Base-by-base conservation (phyloP, 176 grass and related monocot genomes). In the Phyllostachys edulis region DNA sequence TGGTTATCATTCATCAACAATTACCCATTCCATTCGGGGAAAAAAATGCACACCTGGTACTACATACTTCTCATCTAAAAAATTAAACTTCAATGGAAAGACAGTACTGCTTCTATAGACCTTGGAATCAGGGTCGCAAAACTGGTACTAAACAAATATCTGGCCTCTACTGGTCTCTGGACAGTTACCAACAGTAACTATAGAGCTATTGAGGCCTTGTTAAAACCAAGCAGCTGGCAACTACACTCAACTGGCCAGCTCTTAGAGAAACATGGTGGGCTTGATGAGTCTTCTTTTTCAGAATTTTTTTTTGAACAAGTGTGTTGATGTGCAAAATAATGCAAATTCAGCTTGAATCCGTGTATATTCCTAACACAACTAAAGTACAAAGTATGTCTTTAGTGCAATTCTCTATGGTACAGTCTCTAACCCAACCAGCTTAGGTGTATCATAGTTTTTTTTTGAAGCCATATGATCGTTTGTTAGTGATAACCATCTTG, bases 21-120 rank as follows among this genome's bases (percentile, higher is more conserved):
- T 56, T 56, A 62, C 75, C 62, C 17, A 40, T 68, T 57, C 71
- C 69, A 70, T 83, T 79, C 34, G 42, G 32, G 32, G 29, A 12
- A 66, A 50, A 79, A 56, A 56, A 56, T 56, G 20, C 54, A 56
- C 18, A 56, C 1, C 54, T 21, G 17, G 54, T 20, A 56, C 54
- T 56, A n/a, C 52, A n/a, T 20, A 21, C 17, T 55, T 21, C 5
- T 55, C 4, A 55, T 20, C 21, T 17, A 6, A 54, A 65, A 36
- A 24, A 14, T 32, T 32, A 49, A 79, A 65, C 41, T 65, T 79
- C 42, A 47, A 12, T 2, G 17, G n/a, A 34, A 49, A 66, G 42
- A 47, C 23, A 63, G 8, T 47, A 20, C 0, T 77, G 56, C 24
- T 78, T 8, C 75, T 78, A 56, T 75, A 75, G 73, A 57, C 16